Base-by-base conservation (phyloP, 441 rosid genomes). In the Euphorbia schlechtendalii region DNA sequence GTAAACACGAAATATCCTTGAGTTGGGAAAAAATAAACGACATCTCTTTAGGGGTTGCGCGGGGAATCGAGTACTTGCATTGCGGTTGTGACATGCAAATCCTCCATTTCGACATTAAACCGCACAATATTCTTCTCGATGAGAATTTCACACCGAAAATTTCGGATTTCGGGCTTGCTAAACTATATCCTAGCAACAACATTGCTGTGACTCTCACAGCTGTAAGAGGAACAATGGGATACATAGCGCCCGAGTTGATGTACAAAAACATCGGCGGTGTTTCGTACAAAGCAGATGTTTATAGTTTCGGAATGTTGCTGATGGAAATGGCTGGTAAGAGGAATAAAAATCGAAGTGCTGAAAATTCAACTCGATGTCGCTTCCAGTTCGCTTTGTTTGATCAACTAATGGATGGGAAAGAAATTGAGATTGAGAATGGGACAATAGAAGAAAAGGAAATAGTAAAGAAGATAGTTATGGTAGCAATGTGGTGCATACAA, bases 401-500 rank as follows among this genome's bases (percentile, higher is more conserved):
- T 56, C 56, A 71, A 38, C 1, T 71, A 9, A 17, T 51, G 12
- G 43, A 41, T 21, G 74, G 45, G 21, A 25, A 65, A 17, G 56
- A 28, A 9, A 32, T 27, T 38, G 62, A 55, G 34, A 25, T 21
- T 25, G 62, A 41, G 32, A 58, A 61, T 22, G 22, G 64, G 15
- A 34, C 49, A 15, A 46, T 0, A 11, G 90, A 85, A 30, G 88
- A 80, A 56, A 70, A 22, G 64, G 36, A 27, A 30, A 56, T 61
- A 9, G 59, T 59, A 4, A 61, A 57, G 53, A 70, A 64, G 68
- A 70, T 70, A 51, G 59, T 64, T 21, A 63, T 56, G 14, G 58
- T 63, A 3, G 63, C 57, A 32, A 28, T 69, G 64, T 56, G 73
- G 64, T 70, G 68, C 36, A 60, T 53, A 51, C 66, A 68, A 41